Percentiles rank a stretch among this genome's conserved stretches.
Conservation (phyloP, 1,284 basidiomycete species). For the Pseudozyma tsukubaensis region DNA sequence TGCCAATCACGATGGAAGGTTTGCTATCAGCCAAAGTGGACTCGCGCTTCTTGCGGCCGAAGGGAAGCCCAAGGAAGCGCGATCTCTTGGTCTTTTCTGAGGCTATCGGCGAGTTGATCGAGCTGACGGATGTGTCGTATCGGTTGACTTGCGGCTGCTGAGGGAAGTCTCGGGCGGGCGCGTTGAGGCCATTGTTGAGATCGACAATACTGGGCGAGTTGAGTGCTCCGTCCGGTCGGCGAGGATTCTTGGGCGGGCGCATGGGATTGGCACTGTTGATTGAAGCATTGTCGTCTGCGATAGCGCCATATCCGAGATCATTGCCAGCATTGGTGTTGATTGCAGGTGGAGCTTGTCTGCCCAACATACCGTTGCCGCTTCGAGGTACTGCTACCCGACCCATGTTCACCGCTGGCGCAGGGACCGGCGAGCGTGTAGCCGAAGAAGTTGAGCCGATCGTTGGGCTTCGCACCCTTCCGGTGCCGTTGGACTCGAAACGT, state of each 20-base stretch:
- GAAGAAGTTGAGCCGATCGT: constrained; percentile 16
- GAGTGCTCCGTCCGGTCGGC: constrained; percentile 32
- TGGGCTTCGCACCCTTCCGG: constrained; percentile 21
- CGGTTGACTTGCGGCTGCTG: constrained; percentile 5
- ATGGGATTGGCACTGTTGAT: constrained; percentile 15
- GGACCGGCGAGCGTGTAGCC: constrained; percentile 10
- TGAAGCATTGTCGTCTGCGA: constrained; percentile 24
- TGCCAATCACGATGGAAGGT: constrained; percentile 24
- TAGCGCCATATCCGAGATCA: constrained; percentile 9
- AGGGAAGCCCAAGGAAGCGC: constrained; percentile 25
- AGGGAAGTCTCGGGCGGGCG: constrained; percentile 30
- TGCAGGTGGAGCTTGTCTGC: constrained; percentile 4
- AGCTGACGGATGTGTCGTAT: constrained; percentile 8
- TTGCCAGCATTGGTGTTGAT: constrained; percentile 1
- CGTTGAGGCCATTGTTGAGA: constrained; percentile 9
- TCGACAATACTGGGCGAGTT: constrained; percentile 25
- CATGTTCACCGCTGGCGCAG: constrained; percentile 4
- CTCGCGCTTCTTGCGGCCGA: constrained; percentile 51
- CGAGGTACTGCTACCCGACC: constrained; percentile 3
- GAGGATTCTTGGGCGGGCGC: constrained; percentile 41
- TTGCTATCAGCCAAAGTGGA: constrained; percentile 25
- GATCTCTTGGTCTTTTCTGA: constrained; percentile 22
- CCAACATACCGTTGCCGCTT: background rate
- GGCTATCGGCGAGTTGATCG: constrained; percentile 8
- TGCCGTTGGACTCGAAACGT: constrained; percentile 12